Evolutionary conservation across 768 basidiomycete species (phyloP).

Genomic region (Leccinum disarticulatum): DNA sequence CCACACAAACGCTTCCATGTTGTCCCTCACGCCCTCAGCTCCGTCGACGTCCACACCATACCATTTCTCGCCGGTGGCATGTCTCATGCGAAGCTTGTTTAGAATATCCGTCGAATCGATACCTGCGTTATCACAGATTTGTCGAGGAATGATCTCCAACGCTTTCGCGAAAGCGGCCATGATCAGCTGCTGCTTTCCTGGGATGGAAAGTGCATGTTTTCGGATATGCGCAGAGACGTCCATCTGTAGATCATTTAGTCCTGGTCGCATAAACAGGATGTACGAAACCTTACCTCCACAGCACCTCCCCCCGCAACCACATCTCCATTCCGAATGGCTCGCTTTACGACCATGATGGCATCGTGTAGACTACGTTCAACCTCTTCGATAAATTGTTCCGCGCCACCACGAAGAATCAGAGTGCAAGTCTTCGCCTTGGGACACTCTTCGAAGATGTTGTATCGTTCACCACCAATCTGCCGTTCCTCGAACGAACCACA

Average conservation of each 20-base stretch:
- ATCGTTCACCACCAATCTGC: slow-evolving; percentile 96
- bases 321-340: slow-evolving; percentile 92
- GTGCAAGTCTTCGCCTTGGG: slow-evolving; percentile 96
- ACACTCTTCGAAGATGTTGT: slow-evolving; percentile 93
- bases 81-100: slow-evolving; percentile 96
- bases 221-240: slow-evolving; percentile 94
- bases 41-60: slow-evolving; percentile 95
- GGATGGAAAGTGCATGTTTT: slow-evolving; percentile 86
- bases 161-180: slow-evolving; percentile 96
- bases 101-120: slow-evolving; percentile 96
- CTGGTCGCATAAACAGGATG: background rate
- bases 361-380: slow-evolving; percentile 97
- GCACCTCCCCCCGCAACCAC: slow-evolving; percentile 98
- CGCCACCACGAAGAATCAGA: slow-evolving; percentile 89
- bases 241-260: slow-evolving; percentile 62
- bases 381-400: slow-evolving; percentile 98
- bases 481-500: slow-evolving; percentile 91
- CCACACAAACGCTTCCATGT: slow-evolving; percentile 98
- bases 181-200: slow-evolving; percentile 93
- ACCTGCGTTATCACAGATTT: slow-evolving; percentile 98
- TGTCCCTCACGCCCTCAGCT: slow-evolving; percentile 84
- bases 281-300: slow-evolving; percentile 65
- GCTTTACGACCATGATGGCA: slow-evolving; percentile 99
- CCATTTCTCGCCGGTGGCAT: slow-evolving; percentile 87
- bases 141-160: slow-evolving; percentile 94